A percentile compares a stretch with the other conserved stretches of the same genome.
phyloP scores from a whole-genome alignment of 257 asterid genomes.

The Gentiana macrophylla region DNA sequence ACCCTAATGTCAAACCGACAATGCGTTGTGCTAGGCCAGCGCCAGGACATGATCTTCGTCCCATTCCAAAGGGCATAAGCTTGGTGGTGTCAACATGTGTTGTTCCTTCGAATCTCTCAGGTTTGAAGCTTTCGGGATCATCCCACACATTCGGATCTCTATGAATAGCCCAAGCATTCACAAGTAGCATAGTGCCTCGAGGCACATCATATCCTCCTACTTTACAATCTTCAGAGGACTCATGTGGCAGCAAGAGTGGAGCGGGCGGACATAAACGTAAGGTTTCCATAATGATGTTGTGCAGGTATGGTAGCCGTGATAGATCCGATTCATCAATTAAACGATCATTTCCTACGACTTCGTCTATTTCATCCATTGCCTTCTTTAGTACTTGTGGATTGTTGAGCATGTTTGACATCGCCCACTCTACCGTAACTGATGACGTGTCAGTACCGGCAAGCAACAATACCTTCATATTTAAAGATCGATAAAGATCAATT shows the following conservation, averaged over 20 bases:
- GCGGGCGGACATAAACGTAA: constrained; percentile 24
- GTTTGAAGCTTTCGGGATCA: constrained; percentile 18
- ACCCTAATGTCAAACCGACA: constrained; percentile 27
- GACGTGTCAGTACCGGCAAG: constrained; percentile 13
- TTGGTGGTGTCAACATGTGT: constrained; percentile 20
- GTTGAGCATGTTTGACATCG: constrained; percentile 16
- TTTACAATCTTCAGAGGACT: constrained; percentile 10
- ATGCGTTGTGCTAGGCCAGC: constrained; percentile 28
- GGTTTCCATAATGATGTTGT: constrained; percentile 27
- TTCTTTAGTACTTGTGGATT: constrained; percentile 5
- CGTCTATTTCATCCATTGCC: constrained; percentile 1
- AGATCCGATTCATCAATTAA: constrained; percentile 16
- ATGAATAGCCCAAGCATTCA: constrained; percentile 32
- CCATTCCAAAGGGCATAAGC: constrained; percentile 31
- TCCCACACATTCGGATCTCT: constrained; percentile 23
- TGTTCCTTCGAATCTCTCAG: constrained; percentile 24
- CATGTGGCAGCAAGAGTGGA: constrained; percentile 25
- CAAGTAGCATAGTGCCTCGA: constrained; percentile 14
- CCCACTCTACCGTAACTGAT: constrained; percentile 19
- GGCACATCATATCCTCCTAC: constrained; percentile 23
- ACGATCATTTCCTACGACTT: not conserved
- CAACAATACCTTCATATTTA: constrained; percentile 6
- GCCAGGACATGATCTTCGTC: constrained; percentile 32
- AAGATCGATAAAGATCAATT: no score
- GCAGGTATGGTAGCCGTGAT: constrained; percentile 12